Percentiles rank a stretch among this genome's conserved stretches.
These are phyloP conservation scores for Saturnispora diversa DNA, from an alignment of 805 yeast genomes.

Conservation along the genomic window DNA sequence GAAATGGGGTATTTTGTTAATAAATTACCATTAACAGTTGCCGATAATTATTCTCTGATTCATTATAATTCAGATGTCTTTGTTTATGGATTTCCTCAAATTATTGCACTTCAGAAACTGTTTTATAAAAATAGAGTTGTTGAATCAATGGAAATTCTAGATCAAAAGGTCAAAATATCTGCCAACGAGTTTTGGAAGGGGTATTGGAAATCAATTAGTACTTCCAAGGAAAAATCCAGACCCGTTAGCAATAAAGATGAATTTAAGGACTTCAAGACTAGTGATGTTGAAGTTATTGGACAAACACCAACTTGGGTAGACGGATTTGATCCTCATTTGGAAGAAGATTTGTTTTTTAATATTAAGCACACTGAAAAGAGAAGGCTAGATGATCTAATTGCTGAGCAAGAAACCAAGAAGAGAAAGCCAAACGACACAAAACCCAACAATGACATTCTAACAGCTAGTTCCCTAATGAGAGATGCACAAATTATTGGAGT, in stretches of 20 bases:
- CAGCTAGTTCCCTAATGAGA: conserved; percentile 21
- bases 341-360: conserved; percentile 15
- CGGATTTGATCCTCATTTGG: conserved; percentile 22
- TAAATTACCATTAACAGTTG: conserved; percentile 37
- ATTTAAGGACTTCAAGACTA: conserved; percentile 12
- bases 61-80: conserved; percentile 29
- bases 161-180: conserved; percentile 27
- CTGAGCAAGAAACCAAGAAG: background rate
- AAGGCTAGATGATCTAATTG: background rate
- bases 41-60: conserved; percentile 39
- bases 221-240: conserved; percentile 21
- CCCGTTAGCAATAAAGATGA: conserved; percentile 15
- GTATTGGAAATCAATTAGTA: conserved; percentile 38
- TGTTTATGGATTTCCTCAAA: conserved; percentile 55
- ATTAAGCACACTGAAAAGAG: background rate
- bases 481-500: conserved; percentile 48
- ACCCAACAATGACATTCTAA: background rate
- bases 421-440: background rate
- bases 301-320: conserved; percentile 24
- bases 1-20: conserved; percentile 55
- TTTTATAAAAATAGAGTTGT: conserved; percentile 46
- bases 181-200: conserved; percentile 43
- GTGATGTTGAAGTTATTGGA: conserved; percentile 21
- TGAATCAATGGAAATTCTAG: conserved; percentile 25
- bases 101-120: conserved; percentile 42